Evolutionary conservation across 805 yeast species (phyloP).

Genomic region (Ogataea nonfermentans): DNA sequence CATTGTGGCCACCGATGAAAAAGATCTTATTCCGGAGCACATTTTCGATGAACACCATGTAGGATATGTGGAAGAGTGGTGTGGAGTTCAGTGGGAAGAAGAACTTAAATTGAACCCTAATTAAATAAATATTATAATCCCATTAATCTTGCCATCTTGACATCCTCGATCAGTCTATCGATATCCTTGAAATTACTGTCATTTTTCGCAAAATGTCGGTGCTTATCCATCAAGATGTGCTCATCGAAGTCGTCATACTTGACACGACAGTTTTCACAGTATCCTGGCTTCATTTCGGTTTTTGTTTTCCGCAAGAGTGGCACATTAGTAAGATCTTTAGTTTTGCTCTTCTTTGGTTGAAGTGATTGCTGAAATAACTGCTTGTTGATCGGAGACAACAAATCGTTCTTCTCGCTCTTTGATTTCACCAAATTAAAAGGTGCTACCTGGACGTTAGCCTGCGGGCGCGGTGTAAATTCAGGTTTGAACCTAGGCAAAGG

Average conservation of each 20-base stretch:
- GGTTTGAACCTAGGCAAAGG: not conserved
- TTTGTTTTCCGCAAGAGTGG: constrained; percentile 16
- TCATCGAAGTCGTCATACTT: constrained; percentile 77
- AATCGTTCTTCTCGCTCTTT: not conserved
- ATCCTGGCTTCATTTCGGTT: constrained; percentile 53
- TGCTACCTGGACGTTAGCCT: not conserved
- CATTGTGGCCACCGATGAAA: constrained; percentile 66
- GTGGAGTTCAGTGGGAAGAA: constrained; percentile 31
- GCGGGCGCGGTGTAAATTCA: constrained; percentile 4
- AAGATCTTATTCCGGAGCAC: constrained; percentile 54
- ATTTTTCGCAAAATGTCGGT: constrained; percentile 73
- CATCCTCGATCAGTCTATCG: constrained; percentile 62
- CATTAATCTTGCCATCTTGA: constrained; percentile 30
- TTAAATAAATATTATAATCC: constrained; percentile 15
- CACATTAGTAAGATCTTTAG: not conserved
- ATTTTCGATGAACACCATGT: constrained; percentile 58
- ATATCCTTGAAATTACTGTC: constrained; percentile 71
- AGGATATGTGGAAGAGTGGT: constrained; percentile 42
- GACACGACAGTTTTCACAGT: constrained; percentile 91
- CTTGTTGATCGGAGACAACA: not conserved
- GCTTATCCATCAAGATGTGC: constrained; percentile 69
- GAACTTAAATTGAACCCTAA: constrained; percentile 13
- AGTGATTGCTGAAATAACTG: constrained; percentile 6
- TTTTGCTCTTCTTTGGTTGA: constrained; percentile 4
- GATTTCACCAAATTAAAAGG: constrained; percentile 3